Conservation (phyloP, 2,329 filamentous ascomycete genomes). For the Microcyclosporella mali region DNA sequence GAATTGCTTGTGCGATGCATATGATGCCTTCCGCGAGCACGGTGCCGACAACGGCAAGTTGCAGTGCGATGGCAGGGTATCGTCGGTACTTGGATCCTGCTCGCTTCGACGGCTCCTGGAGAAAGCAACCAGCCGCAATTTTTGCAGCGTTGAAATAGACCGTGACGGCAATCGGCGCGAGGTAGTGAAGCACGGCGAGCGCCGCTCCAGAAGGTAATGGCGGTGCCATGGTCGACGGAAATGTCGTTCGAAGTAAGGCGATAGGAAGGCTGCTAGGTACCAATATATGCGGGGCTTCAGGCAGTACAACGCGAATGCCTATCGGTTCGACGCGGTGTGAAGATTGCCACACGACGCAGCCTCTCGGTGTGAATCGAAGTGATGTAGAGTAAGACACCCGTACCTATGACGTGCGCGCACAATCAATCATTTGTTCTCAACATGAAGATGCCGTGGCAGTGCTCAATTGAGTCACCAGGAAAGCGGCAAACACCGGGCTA, state of each 20-base stretch:
- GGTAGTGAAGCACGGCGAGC: constrained; percentile 24
- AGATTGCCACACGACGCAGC: no score
- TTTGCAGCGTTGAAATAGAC: constrained; percentile 26
- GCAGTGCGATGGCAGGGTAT: constrained; percentile 16
- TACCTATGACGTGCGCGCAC: no score
- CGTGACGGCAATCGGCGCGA: constrained; percentile 20
- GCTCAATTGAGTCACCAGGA: no score
- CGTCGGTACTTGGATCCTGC: constrained; percentile 11
- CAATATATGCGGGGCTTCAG: no score
- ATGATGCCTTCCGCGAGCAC: constrained; percentile 18
- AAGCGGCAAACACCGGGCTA: no score
- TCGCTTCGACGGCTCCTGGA: constrained; percentile 21
- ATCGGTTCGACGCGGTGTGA: no score
- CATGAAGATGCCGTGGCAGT: no score
- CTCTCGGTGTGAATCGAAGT: no score
- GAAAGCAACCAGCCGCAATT: constrained; percentile 23
- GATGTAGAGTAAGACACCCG: no score
- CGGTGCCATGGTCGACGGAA: neutral
- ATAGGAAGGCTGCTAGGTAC: no score
- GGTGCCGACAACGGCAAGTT: constrained; percentile 15
- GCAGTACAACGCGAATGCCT: no score
- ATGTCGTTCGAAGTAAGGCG: neutral
- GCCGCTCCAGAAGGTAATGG: constrained; percentile 7
- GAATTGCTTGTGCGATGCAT: constrained; percentile 14
- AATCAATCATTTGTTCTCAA: no score